A percentile compares a stretch with the other conserved stretches of the same genome.
Conservation (phyloP, 2,329 filamentous ascomycete genomes). For the Berkeleyomyces rouxiae region DNA sequence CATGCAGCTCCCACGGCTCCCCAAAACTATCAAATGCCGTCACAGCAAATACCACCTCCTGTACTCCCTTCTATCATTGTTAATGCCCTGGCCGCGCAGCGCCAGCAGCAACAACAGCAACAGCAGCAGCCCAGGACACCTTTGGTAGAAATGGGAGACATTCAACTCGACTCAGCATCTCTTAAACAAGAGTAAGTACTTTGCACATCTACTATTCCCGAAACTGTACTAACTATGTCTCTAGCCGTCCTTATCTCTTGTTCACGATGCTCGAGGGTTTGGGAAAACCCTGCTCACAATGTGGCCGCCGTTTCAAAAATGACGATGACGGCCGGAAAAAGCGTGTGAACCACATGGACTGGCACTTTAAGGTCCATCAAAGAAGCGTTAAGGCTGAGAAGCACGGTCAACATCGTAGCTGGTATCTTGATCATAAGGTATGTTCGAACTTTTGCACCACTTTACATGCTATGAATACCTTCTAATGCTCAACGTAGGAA, state of each 20-base stretch:
- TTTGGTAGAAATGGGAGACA: constrained; percentile 14
- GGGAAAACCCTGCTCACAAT: constrained; percentile 78
- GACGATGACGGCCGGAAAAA: constrained; percentile 64
- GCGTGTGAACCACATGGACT: constrained; percentile 89
- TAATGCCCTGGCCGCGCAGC: constrained; percentile 21
- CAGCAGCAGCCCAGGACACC: constrained; percentile 15
- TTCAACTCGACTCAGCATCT: constrained; percentile 45
- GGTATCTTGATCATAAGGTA: constrained; percentile 83
- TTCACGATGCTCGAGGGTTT: constrained; percentile 61
- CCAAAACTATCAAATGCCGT: neutral
- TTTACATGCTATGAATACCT: neutral
- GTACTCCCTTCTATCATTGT: constrained; percentile 20
- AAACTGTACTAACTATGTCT: neutral
- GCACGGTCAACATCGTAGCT: constrained; percentile 76
- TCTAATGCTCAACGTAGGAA: constrained; percentile 38
- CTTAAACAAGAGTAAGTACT: constrained; percentile 51
- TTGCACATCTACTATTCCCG: neutral
- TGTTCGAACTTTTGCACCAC: constrained; percentile 20
- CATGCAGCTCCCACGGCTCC: constrained; percentile 13
- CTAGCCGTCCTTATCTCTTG: constrained; percentile 38
- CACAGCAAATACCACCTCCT: constrained; percentile 19
- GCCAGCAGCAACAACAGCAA: constrained; percentile 10
- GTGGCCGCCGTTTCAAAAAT: constrained; percentile 68
- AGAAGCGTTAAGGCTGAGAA: constrained; percentile 74
- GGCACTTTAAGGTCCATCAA: constrained; percentile 92